Conservation (phyloP, 805 yeast species). For the Candida vartiovaarae region DNA sequence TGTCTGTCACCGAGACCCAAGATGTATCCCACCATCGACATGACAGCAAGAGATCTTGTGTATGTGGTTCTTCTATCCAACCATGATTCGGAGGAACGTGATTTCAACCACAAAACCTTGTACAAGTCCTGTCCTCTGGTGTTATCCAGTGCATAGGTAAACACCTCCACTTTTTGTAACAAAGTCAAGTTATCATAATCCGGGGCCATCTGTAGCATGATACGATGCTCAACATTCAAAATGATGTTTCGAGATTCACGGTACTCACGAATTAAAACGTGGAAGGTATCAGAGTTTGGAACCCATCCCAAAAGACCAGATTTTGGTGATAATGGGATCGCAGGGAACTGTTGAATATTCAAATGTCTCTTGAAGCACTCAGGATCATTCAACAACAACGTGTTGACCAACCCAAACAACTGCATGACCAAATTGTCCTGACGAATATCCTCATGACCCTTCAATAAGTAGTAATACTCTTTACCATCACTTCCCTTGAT, state of each 20-base stretch:
- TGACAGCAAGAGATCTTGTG: conserved; percentile 91
- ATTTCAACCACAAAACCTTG: conserved; percentile 92
- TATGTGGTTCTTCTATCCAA: conserved; percentile 93
- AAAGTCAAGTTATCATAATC: conserved; percentile 83
- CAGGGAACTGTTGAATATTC: conserved; percentile 87
- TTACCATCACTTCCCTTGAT: conserved; percentile 89
- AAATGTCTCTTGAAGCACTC: conserved; percentile 95
- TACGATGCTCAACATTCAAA: conserved; percentile 87
- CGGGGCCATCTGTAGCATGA: conserved; percentile 97
- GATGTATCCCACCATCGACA: conserved; percentile 98
- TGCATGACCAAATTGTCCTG: conserved; percentile 98
- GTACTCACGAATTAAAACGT: conserved; percentile 83
- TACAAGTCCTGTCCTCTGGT: conserved; percentile 95
- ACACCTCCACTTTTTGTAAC: conserved; percentile 91
- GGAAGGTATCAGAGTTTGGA: conserved; percentile 95
- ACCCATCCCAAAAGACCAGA: conserved; percentile 98
- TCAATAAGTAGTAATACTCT: conserved; percentile 72
- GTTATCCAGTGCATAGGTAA: conserved; percentile 90
- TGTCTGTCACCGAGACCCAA: conserved; percentile 97
- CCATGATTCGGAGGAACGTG: conserved; percentile 97
- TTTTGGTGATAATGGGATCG: conserved; percentile 92
- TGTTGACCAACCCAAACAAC: conserved; percentile 89
- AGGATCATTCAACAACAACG: conserved; percentile 79
- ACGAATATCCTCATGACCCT: conserved; percentile 97
- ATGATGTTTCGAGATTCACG: conserved; percentile 87